phyloP scores from a whole-genome alignment of 139 green algal species.

The Trebouxia sp. region DNA sequence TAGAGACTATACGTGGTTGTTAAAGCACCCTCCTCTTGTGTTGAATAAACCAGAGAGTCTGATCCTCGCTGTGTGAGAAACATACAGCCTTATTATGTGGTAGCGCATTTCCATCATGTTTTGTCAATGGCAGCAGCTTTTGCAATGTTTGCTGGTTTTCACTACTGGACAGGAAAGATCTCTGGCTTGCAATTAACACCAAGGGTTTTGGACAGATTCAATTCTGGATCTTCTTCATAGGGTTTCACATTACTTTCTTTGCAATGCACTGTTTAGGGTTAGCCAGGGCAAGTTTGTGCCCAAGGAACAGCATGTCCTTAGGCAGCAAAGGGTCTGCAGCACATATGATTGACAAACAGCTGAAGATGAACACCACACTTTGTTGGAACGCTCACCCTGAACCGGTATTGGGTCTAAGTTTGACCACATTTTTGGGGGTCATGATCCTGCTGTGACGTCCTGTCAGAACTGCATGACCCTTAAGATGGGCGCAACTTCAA shows the following conservation, averaged over 20 bases:
- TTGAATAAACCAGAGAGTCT: background rate
- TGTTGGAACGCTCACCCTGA: too few relatives aligned
- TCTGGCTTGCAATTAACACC: slow-evolving; percentile 62
- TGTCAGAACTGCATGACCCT: too few relatives aligned
- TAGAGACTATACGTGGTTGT: slow-evolving; percentile 10
- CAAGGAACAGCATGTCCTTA: too few relatives aligned
- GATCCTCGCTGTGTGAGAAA: background rate
- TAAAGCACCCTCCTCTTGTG: background rate
- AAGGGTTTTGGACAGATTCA: slow-evolving; percentile 65
- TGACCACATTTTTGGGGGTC: too few relatives aligned
- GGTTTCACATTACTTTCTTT: slow-evolving; percentile 77
- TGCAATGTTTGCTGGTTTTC: slow-evolving; percentile 68
- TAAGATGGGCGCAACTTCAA: too few relatives aligned
- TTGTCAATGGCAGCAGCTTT: slow-evolving; percentile 70
- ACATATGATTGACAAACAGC: too few relatives aligned
- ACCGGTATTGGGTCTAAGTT: too few relatives aligned
- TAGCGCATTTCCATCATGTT: slow-evolving; percentile 75
- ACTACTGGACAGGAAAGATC: slow-evolving; percentile 74
- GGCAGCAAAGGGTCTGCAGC: too few relatives aligned
- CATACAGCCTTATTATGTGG: slow-evolving; percentile 57
- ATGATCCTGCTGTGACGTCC: too few relatives aligned
- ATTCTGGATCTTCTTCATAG: slow-evolving; percentile 73
- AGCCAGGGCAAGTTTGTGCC: too few relatives aligned
- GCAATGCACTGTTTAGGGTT: slow-evolving; percentile 70
- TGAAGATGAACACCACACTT: too few relatives aligned